Conservation (phyloP, 306 rosid species). For the Crotalaria pallida region DNA sequence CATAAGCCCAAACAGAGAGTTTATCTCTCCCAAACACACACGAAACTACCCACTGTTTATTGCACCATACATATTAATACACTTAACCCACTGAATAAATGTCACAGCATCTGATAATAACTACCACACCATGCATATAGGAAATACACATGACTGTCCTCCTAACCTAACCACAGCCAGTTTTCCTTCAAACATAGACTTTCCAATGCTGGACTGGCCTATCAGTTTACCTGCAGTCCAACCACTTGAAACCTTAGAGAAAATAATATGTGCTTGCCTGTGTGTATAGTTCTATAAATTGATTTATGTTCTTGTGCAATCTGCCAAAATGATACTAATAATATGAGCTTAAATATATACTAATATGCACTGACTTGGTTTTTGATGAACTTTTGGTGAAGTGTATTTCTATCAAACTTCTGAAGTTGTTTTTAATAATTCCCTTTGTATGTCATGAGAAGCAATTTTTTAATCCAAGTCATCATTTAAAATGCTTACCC, state of each 20-base stretch:
- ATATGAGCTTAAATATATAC: background rate
- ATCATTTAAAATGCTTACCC: background rate
- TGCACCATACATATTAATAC: too few relatives aligned
- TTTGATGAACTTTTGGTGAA: background rate
- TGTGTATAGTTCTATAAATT: background rate
- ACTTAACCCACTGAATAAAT: too few relatives aligned
- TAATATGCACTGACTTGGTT: background rate
- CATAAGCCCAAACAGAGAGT: too few relatives aligned
- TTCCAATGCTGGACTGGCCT: too few relatives aligned
- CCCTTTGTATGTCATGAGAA: background rate
- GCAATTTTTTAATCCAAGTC: background rate
- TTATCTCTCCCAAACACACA: too few relatives aligned
- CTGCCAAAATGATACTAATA: background rate
- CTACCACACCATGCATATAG: too few relatives aligned
- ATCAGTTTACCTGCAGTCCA: background rate
- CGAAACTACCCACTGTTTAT: too few relatives aligned
- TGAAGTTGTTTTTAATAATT: background rate
- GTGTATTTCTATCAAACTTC: background rate
- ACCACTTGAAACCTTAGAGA: constrained; percentile 2
- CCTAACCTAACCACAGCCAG: too few relatives aligned
- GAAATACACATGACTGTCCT: too few relatives aligned
- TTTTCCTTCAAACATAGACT: too few relatives aligned
- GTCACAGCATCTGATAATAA: too few relatives aligned
- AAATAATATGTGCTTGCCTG: background rate
- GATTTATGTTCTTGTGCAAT: background rate